Base-by-base conservation (phyloP, 2,329 filamentous ascomycete genomes). In the Mariannaea sp. region DNA sequence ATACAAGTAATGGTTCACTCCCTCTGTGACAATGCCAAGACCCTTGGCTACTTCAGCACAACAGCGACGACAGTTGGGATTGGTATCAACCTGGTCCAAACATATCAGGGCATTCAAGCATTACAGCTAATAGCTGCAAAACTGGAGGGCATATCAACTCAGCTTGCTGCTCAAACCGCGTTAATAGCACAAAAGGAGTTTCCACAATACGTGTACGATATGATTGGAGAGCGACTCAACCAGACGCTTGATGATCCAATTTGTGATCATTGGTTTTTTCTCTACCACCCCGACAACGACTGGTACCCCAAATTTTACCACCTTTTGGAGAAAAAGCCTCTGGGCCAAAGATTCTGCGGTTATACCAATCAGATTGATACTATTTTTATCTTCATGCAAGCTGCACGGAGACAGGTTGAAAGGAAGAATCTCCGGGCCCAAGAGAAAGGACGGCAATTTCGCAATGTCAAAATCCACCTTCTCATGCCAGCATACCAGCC, bases 291-390 rank as follows among this genome's bases (percentile, higher is more conserved):
- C 2, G 73, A 75, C 29, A 73, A 71, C 33, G 71, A 73, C 41
- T 75, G 73, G 73, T 73, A 75, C 35, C 70, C 72, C 10, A 68
- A 68, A 4, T 75, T 75, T 49, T 72, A 73, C 42, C 68, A 72
- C 6, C 63, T 74, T 0, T 55, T 75, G 12, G 67, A 73, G 9
- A 62, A 68, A 3, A 65, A 65, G 8, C 71, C 69, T 3, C 55
- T 74, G 0, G 67, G 67, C 4, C 65, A 69, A 6, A 61, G 66
- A 1, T 75, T 75, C 35, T 72, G 71, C 51, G 73, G 72, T 19
- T 73, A 74, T 53, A 72, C 71, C 26, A 73, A 74, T 33, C 71
- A 75, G 47, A 68, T 75, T 19, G 73, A 75, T 51, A 72, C 71
- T 0, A 65, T 70, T 14, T 73, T 74, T 41, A 64, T 73, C 45